Conservation (phyloP, 768 basidiomycete genomes). For the Naganishia kalamii region DNA sequence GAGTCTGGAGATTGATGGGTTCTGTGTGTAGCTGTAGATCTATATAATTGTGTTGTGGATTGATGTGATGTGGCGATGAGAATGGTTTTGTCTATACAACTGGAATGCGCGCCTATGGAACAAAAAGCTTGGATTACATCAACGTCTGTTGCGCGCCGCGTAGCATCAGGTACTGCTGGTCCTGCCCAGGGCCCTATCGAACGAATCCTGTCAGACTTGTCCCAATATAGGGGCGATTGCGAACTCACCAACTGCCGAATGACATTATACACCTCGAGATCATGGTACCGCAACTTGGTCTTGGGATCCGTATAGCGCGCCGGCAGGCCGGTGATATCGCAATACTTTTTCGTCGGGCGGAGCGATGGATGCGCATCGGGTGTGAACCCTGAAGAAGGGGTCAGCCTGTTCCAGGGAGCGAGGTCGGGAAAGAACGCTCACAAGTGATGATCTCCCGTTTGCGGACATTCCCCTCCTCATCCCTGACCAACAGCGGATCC, state of each 20-base stretch:
- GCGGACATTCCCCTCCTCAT: neutral
- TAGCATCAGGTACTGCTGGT: constrained; percentile 43
- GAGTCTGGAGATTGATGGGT: neutral
- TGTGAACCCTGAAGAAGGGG: constrained; percentile 35
- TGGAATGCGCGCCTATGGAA: neutral
- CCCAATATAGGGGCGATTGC: neutral
- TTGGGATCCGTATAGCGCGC: constrained; percentile 48
- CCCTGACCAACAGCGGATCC: constrained; percentile 8
- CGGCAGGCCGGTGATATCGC: constrained; percentile 50
- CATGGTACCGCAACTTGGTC: constrained; percentile 47
- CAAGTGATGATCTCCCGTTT: constrained; percentile 43
- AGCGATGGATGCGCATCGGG: constrained; percentile 47
- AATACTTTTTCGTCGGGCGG: constrained; percentile 49
- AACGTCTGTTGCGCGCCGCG: constrained; percentile 31
- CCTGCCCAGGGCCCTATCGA: constrained; percentile 42
- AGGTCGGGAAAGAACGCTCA: constrained; percentile 27
- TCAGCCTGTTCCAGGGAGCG: too few relatives aligned
- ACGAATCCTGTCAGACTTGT: neutral
- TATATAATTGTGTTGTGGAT: neutral
- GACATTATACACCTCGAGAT: constrained; percentile 48
- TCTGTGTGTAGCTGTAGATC: too few relatives aligned
- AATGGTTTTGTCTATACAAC: neutral
- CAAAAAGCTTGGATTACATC: neutral
- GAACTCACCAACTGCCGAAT: constrained; percentile 44
- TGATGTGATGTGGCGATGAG: neutral